Conservation (phyloP, 2,329 filamentous ascomycete genomes). For the Bipolaris victoriae region DNA sequence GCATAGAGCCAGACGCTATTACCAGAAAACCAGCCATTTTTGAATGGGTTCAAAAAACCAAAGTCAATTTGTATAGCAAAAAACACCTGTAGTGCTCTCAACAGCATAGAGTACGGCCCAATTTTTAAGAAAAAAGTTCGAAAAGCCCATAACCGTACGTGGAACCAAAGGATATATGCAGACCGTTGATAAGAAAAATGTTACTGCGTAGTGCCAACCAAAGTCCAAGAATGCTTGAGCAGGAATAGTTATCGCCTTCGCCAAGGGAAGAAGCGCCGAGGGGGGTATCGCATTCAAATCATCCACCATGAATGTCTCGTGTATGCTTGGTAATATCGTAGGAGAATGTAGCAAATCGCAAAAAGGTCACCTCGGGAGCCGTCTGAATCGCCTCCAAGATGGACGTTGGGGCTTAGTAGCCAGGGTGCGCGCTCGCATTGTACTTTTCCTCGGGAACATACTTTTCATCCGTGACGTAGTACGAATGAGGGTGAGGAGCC, state of each 20-base stretch:
- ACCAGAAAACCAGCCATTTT: no score
- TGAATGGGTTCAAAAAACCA: no score
- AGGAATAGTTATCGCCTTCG: slow-evolving; percentile 14
- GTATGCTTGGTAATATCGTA: slow-evolving; percentile 16
- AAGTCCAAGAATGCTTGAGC: slow-evolving; percentile 7
- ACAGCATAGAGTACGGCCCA: no score
- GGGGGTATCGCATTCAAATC: slow-evolving; percentile 29
- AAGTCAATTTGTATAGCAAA: no score
- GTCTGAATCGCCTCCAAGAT: not conserved
- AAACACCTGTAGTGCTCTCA: no score
- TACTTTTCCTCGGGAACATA: slow-evolving; percentile 27
- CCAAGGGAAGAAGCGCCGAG: slow-evolving; percentile 15
- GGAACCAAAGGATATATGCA: not conserved
- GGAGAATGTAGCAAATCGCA: slow-evolving; percentile 1
- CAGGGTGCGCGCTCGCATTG: slow-evolving; percentile 14
- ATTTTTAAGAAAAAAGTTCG: no score
- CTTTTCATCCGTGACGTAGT: slow-evolving; percentile 42
- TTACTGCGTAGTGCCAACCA: not conserved
- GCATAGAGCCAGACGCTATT: not conserved
- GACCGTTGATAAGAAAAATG: not conserved
- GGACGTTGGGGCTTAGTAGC: slow-evolving; percentile 8
- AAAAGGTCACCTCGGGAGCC: not conserved
- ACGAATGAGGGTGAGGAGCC: slow-evolving; percentile 33
- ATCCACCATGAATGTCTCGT: slow-evolving; percentile 21
- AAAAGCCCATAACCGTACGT: not conserved